Conservation (phyloP, 1,139 yeast genomes). For the Scheffersomyces cryptocercus region DNA sequence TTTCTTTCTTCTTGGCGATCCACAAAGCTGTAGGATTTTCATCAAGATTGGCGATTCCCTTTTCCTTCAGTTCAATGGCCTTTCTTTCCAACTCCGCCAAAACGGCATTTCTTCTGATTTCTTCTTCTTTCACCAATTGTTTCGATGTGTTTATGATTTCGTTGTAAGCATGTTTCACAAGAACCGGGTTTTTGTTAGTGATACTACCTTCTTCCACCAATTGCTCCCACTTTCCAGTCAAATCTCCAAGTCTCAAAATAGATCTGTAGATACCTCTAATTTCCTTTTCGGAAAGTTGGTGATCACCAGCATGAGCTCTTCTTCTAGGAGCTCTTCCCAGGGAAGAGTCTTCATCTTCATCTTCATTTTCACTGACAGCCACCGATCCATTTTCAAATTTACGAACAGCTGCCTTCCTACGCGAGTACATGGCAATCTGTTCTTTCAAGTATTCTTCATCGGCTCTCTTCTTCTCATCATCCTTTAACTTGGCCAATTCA, state of each 20-base stretch:
- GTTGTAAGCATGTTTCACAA: conserved; percentile 71
- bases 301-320: conserved; percentile 45
- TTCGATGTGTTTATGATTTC: conserved; percentile 68
- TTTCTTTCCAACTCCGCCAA: conserved; percentile 62
- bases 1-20: conserved; percentile 70
- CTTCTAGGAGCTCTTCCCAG: conserved; percentile 24
- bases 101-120: conserved; percentile 55
- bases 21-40: conserved; percentile 44
- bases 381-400: conserved; percentile 34
- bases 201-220: conserved; percentile 88
- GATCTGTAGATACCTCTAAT: conserved; percentile 85
- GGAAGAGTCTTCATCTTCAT: conserved; percentile 40
- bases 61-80: conserved; percentile 55
- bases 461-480: conserved; percentile 81
- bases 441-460: conserved; percentile 87
- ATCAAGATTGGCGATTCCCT: conserved; percentile 27
- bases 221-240: conserved; percentile 80
- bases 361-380: conserved; percentile 33
- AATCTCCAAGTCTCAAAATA: conserved; percentile 78
- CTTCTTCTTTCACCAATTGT: conserved; percentile 66
- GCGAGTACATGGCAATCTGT: conserved; percentile 83
- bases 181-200: conserved; percentile 82
- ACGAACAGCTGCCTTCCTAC: conserved; percentile 74
- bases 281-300: conserved; percentile 79
- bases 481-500: conserved; percentile 84